Evolutionary conservation across 495 filamentous ascomycete species (phyloP), one percentile per base, ranked within the genome.

Genomic region (Xylaria venustula): DNA sequence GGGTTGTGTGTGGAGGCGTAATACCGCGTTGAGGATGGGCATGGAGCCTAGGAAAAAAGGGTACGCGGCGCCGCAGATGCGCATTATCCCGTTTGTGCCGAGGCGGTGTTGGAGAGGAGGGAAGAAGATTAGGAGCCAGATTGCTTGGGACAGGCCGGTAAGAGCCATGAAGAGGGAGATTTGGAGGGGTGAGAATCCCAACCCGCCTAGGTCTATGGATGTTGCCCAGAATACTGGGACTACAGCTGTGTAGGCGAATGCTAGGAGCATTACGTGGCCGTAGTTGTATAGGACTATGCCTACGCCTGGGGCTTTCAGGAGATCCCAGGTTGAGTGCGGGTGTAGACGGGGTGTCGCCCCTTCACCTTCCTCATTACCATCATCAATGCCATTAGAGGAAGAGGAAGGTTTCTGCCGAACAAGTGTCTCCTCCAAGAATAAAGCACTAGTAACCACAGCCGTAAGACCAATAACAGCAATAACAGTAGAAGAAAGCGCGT

Each of bases 271-370:
- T 42, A 82, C 73, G 67, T 87, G 80, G 0, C 73, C 79, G 68
- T 86, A 88, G 26, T 83, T 75, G 62, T 80, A 82, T 1, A 90
- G 71, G n/a, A 90, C 87, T 36, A 75, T 75, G 23, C 70, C 69
- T 5, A 91, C 87, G 15, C 87, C 86, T 0, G 87, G 86, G 81
- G 42, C n/a, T n/a, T n/a, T n/a, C n/a, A 89, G n/a, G 14, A 91
- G 74, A 19, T 85, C 72, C 73, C 75, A 70, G 0, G 80, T 83
- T 11, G 84, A 77, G 53, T 82, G 69, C 5, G 69, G 45, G 0
- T 32, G 9, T 11, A 53, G 69, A 5, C 5, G 30, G 30, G 30
- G 30, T 11, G 30, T 34, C n/a, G n/a, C n/a, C n/a, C n/a, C n/a
- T n/a, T n/a, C n/a, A n/a, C n/a, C n/a, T n/a, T n/a, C n/a, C n/a